phyloP scores from a whole-genome alignment of 2,329 filamentous ascomycete genomes.

The Cucurbitaria berberidis region DNA sequence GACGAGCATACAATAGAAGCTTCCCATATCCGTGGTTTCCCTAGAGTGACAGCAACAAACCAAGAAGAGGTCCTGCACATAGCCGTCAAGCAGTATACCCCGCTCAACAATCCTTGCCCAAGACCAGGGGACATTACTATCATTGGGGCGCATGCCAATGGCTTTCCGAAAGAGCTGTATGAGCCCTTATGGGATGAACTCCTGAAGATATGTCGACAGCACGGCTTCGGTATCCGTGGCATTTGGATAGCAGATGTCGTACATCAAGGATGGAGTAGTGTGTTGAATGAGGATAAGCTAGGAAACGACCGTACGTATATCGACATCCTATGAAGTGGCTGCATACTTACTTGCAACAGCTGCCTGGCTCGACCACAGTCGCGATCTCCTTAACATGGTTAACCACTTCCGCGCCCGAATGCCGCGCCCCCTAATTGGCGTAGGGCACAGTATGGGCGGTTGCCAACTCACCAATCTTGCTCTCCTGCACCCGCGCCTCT shows the following conservation, averaged over 20 bases:
- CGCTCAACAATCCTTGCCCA: slow-evolving; percentile 70
- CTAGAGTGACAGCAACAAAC: slow-evolving; percentile 70
- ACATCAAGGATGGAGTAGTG: slow-evolving; percentile 79
- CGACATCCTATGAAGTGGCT: neutral
- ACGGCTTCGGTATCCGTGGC: slow-evolving; percentile 73
- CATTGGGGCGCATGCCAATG: slow-evolving; percentile 87
- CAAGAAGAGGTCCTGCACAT: slow-evolving; percentile 78
- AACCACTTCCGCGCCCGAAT: slow-evolving; percentile 82
- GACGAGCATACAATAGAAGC: slow-evolving; percentile 71
- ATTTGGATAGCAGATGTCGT: slow-evolving; percentile 94
- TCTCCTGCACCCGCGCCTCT: slow-evolving; percentile 79
- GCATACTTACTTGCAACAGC: slow-evolving; percentile 56
- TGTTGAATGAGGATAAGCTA: slow-evolving; percentile 75
- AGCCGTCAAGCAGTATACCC: slow-evolving; percentile 87
- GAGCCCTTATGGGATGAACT: slow-evolving; percentile 91
- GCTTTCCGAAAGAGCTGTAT: slow-evolving; percentile 94
- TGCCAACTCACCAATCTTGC: slow-evolving; percentile 74
- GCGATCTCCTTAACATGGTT: slow-evolving; percentile 84
- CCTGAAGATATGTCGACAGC: slow-evolving; percentile 61
- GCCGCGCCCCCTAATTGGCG: slow-evolving; percentile 79
- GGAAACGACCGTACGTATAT: slow-evolving; percentile 79
- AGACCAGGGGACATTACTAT: slow-evolving; percentile 81
- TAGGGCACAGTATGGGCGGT: slow-evolving; percentile 91
- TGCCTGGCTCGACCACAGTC: slow-evolving; percentile 82
- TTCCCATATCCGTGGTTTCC: slow-evolving; percentile 82